A percentile compares a stretch with the other conserved stretches of the same genome.
Conservation (phyloP, 495 filamentous ascomycete genomes). For the Aspergillus funiculosus region DNA sequence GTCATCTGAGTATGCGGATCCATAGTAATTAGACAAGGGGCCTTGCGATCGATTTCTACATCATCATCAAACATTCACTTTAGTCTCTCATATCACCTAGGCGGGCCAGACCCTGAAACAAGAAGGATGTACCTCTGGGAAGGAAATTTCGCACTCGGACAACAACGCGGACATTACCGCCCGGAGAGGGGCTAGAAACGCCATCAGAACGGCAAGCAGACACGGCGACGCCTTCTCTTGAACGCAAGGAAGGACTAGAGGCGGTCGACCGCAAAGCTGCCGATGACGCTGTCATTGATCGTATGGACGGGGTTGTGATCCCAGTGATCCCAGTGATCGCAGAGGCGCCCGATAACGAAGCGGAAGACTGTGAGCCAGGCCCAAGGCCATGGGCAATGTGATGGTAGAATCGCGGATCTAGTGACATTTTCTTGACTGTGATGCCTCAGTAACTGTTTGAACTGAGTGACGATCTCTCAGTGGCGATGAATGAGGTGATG, state of each 20-base stretch:
- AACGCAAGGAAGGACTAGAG: conserved; percentile 62
- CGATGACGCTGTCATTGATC: conserved; percentile 58
- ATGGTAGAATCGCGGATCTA: conserved; percentile 52
- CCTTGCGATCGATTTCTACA: conserved; percentile 70
- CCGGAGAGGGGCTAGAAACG: conserved; percentile 38
- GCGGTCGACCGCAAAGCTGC: conserved; percentile 45
- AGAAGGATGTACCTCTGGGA: conserved; percentile 72
- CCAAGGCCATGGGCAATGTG: conserved; percentile 39
- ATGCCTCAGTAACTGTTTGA: conserved; percentile 45
- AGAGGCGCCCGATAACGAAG: conserved; percentile 51
- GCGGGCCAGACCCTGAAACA: neutral
- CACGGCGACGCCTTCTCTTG: conserved; percentile 58
- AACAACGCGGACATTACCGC: conserved; percentile 90
- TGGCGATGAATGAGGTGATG: conserved; percentile 33
- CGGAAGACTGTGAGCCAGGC: conserved; percentile 48
- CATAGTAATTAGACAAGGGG: conserved; percentile 86
- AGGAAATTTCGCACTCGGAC: conserved; percentile 88
- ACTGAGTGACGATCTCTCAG: conserved; percentile 42
- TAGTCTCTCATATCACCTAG: neutral
- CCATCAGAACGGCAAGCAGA: conserved; percentile 27
- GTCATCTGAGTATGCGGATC: conserved; percentile 78
- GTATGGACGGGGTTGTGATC: conserved; percentile 41
- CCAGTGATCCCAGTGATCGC: conserved; percentile 51
- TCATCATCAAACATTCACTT: neutral
- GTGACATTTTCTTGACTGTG: conserved; percentile 48